These are phyloP conservation scores for Mortierella sp. DNA, from an alignment of 371 early-diverging fungal species.

Conservation along the genomic window DNA sequence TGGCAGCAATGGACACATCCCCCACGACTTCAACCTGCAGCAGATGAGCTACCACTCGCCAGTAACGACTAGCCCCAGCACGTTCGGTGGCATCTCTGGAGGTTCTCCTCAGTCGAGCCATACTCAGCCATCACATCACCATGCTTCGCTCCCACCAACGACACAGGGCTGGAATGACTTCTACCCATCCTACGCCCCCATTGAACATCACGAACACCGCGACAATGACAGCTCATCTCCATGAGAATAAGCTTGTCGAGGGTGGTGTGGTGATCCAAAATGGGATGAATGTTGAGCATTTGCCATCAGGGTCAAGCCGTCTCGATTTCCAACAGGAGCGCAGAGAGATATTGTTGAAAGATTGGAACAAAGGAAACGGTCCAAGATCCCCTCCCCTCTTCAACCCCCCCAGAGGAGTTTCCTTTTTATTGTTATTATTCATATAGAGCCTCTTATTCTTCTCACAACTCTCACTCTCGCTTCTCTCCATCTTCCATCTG, in stretches of 20 bases:
- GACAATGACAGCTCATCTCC: slow-evolving; percentile 44
- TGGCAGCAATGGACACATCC: neutral
- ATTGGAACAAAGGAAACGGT: no score
- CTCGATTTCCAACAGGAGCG: no score
- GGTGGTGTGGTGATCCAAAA: neutral
- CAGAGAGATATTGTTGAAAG: no score
- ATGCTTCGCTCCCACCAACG: slow-evolving; percentile 16
- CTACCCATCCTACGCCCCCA: slow-evolving; percentile 19
- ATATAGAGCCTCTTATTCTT: no score
- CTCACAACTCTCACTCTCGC: neutral
- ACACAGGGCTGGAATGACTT: slow-evolving; percentile 38
- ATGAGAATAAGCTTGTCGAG: neutral
- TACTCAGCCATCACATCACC: slow-evolving; percentile 22
- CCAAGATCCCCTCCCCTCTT: no score
- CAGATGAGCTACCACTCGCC: slow-evolving; percentile 38
- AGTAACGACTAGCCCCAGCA: neutral
- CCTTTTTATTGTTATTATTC: no score
- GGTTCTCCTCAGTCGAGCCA: slow-evolving; percentile 3
- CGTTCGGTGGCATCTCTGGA: slow-evolving; percentile 14
- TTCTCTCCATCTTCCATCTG: no score
- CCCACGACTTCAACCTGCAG: slow-evolving; percentile 27
- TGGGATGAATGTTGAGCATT: no score
- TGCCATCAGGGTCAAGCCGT: no score
- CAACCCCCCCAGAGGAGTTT: no score
- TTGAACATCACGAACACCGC: slow-evolving; percentile 28